Percentiles rank a stretch among this genome's conserved stretches.
phyloP scores from a whole-genome alignment of 1,139 yeast genomes.

The Arxiozyma heterogenica region DNA sequence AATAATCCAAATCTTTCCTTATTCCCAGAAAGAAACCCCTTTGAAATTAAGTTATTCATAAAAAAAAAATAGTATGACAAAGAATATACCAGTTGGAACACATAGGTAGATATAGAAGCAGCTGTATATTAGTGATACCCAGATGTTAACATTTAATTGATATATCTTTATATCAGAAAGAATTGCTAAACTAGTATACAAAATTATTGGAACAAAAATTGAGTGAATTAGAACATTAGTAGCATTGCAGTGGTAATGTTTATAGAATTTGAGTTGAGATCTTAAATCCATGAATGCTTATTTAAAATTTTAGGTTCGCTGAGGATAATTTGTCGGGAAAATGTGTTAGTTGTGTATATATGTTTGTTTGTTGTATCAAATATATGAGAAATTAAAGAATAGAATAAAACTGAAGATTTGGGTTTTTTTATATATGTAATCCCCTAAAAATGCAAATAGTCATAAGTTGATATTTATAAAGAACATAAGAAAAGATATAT shows the following conservation, averaged over 20 bases:
- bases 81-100: conserved; percentile 35
- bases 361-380: neutral
- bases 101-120: conserved; percentile 39
- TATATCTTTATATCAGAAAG: neutral
- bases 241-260: conserved; percentile 66
- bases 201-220: conserved; percentile 69
- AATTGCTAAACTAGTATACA: conserved; percentile 38
- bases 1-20: conserved; percentile 32
- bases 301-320: neutral
- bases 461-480: neutral
- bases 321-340: neutral
- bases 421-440: no score
- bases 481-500: neutral
- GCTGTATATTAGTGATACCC: conserved; percentile 34
- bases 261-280: conserved; percentile 69
- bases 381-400: neutral
- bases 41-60: conserved; percentile 17
- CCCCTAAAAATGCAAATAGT: neutral
- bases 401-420: neutral
- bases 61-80: conserved; percentile 31
- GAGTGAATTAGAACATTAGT: conserved; percentile 71
- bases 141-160: conserved; percentile 14
- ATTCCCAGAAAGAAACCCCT: conserved; percentile 4
- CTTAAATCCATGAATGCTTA: conserved; percentile 39
- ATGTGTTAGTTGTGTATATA: no score